Base-by-base conservation (phyloP, 768 basidiomycete genomes). In the Candolleomyces eurysporus region DNA sequence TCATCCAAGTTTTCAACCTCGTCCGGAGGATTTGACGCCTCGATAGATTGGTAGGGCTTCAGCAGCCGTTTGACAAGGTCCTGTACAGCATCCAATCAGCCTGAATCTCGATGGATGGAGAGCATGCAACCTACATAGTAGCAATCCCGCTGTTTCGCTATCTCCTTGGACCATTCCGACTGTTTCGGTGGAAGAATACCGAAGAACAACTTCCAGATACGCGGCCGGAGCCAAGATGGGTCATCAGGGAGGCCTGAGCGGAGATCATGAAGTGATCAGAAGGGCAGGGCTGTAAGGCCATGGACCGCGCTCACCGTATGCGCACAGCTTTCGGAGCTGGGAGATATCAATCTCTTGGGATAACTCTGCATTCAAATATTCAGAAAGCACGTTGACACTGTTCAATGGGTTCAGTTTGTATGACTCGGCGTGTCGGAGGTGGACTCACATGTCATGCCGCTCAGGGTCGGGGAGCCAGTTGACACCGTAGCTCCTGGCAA, bases 141-240 rank as follows among this genome's bases (percentile, higher is more conserved):
- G 61, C 80, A 82, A 46, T 87, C 84, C 57, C 91, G 77, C 67
- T 88, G 88, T 64, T 84, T 85, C 43, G 70, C 68, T 48, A 79
- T 75, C 61, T 89, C 87, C 40, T 68, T 72, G n/a, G 73, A 70
- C 91, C 90, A 91, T 7, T 75, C 75, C 5, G 79, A 67, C 69
- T 89, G 90, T 52, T 80, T 69, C 1, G 74, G 68, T 0, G 90
- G 84, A 36, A 91, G 75, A 4, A 83, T 81, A 22, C 87, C 87
- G 57, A 92, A 78, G 54, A 91, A 75, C 31, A 92, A 90, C 91
- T 84, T 90, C 91, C 91, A 92, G 66, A 90, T 78, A 48, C 88
- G 80, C 31, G 90, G 88, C 46, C 91, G 82, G 64, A 92, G 77
- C 89, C 90, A 92, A 5, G 80, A 74, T 48, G 91, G 91, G 66